Conservation (phyloP, 2,329 filamentous ascomycete species). For the Fusarium clavum region DNA sequence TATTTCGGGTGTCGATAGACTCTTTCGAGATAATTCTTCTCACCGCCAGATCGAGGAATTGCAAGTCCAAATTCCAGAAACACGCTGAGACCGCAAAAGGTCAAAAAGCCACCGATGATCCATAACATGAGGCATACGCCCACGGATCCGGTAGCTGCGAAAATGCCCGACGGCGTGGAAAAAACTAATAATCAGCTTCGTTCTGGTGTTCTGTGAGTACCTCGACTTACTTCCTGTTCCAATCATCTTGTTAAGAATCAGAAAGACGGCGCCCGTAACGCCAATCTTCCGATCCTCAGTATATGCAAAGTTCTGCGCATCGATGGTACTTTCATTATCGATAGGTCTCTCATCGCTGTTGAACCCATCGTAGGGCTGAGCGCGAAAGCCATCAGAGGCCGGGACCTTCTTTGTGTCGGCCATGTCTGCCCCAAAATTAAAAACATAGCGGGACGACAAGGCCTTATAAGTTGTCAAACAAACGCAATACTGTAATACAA, state of each 20-base stretch:
- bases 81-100: conserved; percentile 69
- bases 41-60: conserved; percentile 71
- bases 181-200: conserved; percentile 55
- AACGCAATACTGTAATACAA: not conserved
- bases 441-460: not conserved
- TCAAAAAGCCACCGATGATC: conserved; percentile 61
- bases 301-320: conserved; percentile 57
- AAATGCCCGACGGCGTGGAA: conserved; percentile 65
- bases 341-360: conserved; percentile 36
- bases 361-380: not conserved
- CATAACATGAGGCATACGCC: conserved; percentile 52
- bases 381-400: conserved; percentile 19
- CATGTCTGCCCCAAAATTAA: conserved; percentile 13
- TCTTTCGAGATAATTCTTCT: conserved; percentile 75
- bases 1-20: conserved; percentile 69
- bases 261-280: conserved; percentile 63
- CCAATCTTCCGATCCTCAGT: conserved; percentile 63
- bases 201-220: fast-evolving
- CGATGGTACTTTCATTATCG: conserved; percentile 43
- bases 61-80: conserved; percentile 73
- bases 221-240: conserved; percentile 63
- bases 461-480: not conserved
- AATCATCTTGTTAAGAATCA: conserved; percentile 70
- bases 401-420: conserved; percentile 18
- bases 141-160: conserved; percentile 64